Conservation (phyloP, 164 flowering plant genomes). For the Stephania japonica region DNA sequence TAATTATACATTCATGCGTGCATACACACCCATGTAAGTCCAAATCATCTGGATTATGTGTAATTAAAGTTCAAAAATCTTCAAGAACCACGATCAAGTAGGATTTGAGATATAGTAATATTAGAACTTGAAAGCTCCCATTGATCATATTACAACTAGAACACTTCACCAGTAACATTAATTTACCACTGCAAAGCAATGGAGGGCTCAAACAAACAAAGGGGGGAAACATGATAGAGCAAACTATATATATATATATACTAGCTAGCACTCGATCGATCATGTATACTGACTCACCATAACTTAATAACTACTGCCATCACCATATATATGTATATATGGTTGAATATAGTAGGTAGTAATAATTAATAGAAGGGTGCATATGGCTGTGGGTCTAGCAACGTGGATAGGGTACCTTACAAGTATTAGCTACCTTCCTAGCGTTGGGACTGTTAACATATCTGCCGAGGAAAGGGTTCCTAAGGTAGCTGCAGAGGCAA, state of each 20-base stretch:
- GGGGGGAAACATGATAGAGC: neutral
- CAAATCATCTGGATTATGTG: too few relatives aligned
- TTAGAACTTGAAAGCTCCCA: neutral
- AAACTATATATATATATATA: too few relatives aligned
- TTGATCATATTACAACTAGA: neutral
- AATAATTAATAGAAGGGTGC: neutral
- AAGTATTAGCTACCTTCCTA: constrained; percentile 15
- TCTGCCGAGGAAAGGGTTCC: constrained; percentile 20
- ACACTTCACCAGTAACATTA: neutral
- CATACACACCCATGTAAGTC: too few relatives aligned
- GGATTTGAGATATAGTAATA: neutral
- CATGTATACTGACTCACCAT: neutral
- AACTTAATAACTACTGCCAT: neutral
- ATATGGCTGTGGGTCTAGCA: constrained; percentile 2
- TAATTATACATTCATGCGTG: too few relatives aligned
- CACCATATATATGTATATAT: neutral
- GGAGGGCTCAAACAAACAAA: neutral
- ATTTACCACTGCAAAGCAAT: neutral
- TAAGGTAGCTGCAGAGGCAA: constrained; percentile 26
- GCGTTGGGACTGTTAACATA: constrained; percentile 24
- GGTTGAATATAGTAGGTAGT: neutral
- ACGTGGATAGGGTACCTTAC: constrained; percentile 16
- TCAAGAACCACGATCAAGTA: too few relatives aligned
- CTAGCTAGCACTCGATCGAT: too few relatives aligned
- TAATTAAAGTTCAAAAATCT: neutral